Conservation (phyloP, 306 rosid species). For the Notholithocarpus densiflorus region DNA sequence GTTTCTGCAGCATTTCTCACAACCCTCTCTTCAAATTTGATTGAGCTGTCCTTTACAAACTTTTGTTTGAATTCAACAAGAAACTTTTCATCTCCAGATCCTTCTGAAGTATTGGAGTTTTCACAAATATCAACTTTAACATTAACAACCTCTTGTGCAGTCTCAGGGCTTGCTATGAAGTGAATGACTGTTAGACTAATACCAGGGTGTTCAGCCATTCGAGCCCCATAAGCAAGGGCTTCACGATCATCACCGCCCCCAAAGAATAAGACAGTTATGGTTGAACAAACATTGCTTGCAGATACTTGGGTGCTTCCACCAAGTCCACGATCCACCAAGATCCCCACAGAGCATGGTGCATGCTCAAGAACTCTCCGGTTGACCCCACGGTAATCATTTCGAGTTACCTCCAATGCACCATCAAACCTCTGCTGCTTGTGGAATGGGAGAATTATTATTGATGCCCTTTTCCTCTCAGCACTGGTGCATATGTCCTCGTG, state of each 20-base stretch:
- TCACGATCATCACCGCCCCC: conserved; percentile 64
- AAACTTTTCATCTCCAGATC: conserved; percentile 16
- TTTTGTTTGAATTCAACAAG: conserved; percentile 29
- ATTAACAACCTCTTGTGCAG: conserved; percentile 18
- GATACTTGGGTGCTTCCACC: conserved; percentile 59
- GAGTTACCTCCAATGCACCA: conserved; percentile 48
- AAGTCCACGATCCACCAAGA: conserved; percentile 65
- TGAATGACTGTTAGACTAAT: conserved; percentile 36
- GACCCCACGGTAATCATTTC: conserved; percentile 36
- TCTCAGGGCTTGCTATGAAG: conserved; percentile 23
- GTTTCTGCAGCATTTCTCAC: conserved; percentile 30
- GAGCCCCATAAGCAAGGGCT: conserved; percentile 57
- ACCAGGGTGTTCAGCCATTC: conserved; percentile 77
- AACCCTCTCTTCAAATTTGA: conserved; percentile 36
- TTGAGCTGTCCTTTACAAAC: conserved; percentile 12
- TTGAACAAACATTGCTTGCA: conserved; percentile 49
- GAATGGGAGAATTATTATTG: conserved; percentile 59
- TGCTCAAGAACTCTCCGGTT: conserved; percentile 48
- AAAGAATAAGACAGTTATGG: conserved; percentile 42
- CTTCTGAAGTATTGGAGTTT: neutral
- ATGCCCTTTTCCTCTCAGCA: conserved; percentile 47
- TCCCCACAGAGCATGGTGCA: conserved; percentile 69
- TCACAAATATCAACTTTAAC: conserved; percentile 21
- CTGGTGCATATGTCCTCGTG: conserved; percentile 53
- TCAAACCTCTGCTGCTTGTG: conserved; percentile 62